Evolutionary conservation across 257 asterid species (phyloP).

Genomic region (Paraleonurus japonicus): DNA sequence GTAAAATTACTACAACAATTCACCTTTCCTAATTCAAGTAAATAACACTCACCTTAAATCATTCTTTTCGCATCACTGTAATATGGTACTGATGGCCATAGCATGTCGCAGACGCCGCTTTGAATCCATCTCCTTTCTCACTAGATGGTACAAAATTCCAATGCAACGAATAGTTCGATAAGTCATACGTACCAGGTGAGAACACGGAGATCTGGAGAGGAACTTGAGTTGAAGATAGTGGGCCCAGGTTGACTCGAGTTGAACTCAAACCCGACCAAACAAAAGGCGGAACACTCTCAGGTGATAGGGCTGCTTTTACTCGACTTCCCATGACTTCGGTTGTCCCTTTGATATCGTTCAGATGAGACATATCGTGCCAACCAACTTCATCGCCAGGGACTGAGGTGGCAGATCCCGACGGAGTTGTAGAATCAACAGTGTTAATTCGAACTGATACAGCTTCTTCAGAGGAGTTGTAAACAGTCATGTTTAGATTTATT

Average conservation of each 20-base stretch:
- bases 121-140: constrained; percentile 30
- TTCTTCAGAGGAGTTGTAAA: constrained; percentile 66
- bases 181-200: constrained; percentile 82
- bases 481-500: constrained; percentile 57
- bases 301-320: constrained; percentile 40
- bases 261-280: constrained; percentile 89
- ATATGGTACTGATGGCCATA: constrained; percentile 68
- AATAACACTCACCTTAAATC: constrained; percentile 16
- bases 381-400: constrained; percentile 68
- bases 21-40: not conserved
- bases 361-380: constrained; percentile 65
- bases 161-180: constrained; percentile 76
- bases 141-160: constrained; percentile 46
- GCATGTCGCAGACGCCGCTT: constrained; percentile 57
- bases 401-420: constrained; percentile 31
- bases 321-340: constrained; percentile 45
- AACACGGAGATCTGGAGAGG: constrained; percentile 71
- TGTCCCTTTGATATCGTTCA: constrained; percentile 49
- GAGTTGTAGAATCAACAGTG: constrained; percentile 48
- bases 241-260: constrained; percentile 53
- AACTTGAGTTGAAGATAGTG: constrained; percentile 54
- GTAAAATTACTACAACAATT: constrained; percentile 34
- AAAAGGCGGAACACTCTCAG: constrained; percentile 55
- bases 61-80: constrained; percentile 69
- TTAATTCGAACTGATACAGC: constrained; percentile 48